Conservation (phyloP, 495 filamentous ascomycete genomes). For the Podospora comata region DNA sequence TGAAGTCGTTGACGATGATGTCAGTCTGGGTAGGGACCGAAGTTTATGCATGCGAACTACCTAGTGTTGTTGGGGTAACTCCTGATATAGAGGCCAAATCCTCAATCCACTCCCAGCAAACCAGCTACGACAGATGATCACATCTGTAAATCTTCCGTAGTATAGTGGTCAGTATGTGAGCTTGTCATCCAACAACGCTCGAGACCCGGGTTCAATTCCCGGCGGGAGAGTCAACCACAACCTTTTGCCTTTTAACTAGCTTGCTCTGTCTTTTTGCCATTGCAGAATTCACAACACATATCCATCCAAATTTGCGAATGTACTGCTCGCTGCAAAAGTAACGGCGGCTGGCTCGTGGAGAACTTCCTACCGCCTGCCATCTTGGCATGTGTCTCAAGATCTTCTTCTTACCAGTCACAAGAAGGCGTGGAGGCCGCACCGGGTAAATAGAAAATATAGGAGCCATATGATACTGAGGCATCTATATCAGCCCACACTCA, state of each 20-base stretch:
- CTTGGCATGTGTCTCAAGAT: background rate
- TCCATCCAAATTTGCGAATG: no score
- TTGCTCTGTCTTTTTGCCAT: no score
- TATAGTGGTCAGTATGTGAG: slow-evolving; percentile 26
- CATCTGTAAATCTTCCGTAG: slow-evolving; percentile 21
- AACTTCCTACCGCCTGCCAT: background rate
- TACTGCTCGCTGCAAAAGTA: no score
- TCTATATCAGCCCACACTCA: background rate
- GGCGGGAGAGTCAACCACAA: slow-evolving; percentile 19
- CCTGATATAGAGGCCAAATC: background rate
- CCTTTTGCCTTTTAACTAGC: slow-evolving; percentile 6
- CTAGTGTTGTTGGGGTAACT: background rate
- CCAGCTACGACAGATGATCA: slow-evolving; percentile 17
- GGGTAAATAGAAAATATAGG: background rate
- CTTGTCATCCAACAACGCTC: slow-evolving; percentile 23
- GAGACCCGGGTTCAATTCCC: slow-evolving; percentile 26
- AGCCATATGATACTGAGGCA: background rate
- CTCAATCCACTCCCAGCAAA: background rate
- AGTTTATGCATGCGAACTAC: background rate
- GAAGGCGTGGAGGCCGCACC: background rate
- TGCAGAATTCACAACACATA: no score
- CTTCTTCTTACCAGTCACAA: background rate
- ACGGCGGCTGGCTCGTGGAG: no score
- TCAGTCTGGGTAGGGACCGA: background rate
- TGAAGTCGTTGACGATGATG: background rate